These are phyloP conservation scores for Monosiga brevicollis DNA, from an alignment of 78 protist genomes.

Conservation along the genomic window DNA sequence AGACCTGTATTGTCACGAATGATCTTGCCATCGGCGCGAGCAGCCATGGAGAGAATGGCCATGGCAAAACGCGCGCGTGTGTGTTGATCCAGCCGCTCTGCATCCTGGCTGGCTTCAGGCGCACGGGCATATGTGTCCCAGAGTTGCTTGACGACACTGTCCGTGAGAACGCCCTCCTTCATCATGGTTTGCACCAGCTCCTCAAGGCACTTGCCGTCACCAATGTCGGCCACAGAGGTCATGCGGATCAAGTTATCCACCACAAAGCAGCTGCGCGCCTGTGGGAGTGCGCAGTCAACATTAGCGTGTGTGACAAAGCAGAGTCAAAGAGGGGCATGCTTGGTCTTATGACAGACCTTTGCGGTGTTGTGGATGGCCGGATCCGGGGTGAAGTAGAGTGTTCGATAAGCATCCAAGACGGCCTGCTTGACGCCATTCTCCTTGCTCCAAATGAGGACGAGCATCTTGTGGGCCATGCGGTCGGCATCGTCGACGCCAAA, in stretches of 20 bases:
- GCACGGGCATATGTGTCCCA: slow-evolving; percentile 61
- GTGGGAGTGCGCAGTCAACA: background rate
- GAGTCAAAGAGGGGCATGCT: too few relatives aligned
- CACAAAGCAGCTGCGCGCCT: background rate
- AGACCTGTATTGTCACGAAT: background rate
- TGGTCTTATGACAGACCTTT: background rate
- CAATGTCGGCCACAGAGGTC: slow-evolving; percentile 28
- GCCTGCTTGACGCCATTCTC: slow-evolving; percentile 17
- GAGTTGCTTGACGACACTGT: slow-evolving; percentile 16
- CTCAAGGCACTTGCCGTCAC: slow-evolving; percentile 49
- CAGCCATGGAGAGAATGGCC: slow-evolving; percentile 2
- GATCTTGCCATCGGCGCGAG: background rate
- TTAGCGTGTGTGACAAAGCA: background rate
- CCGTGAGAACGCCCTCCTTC: background rate
- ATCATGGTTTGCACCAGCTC: slow-evolving; percentile 28
- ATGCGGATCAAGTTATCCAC: slow-evolving; percentile 4
- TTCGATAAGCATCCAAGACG: slow-evolving; percentile 18
- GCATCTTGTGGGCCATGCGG: slow-evolving; percentile 11
- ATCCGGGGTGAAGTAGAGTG: slow-evolving; percentile 1
- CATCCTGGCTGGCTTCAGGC: background rate
- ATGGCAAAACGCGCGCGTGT: background rate
- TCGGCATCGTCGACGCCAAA: slow-evolving; percentile 9
- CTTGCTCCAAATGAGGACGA: slow-evolving; percentile 18
- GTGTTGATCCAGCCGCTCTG: too few relatives aligned
- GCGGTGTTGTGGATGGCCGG: background rate